A percentile compares a stretch with the other conserved stretches of the same genome.
Evolutionary conservation across 768 basidiomycete species (phyloP).

Genomic region (Royoungia palumana): DNA sequence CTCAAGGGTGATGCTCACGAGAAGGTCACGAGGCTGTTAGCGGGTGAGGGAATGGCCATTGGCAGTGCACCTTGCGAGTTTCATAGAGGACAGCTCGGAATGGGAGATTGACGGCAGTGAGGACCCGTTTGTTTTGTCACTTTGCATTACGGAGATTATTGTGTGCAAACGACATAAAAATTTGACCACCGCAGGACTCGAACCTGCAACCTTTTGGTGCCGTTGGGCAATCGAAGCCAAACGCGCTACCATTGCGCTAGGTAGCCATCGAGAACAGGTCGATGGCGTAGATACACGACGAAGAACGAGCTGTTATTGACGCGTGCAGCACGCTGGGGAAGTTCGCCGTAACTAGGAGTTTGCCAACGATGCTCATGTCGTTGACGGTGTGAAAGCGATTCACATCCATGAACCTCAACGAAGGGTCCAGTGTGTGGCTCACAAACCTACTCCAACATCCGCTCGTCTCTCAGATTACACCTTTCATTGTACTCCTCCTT

Average conservation of each 20-base stretch:
- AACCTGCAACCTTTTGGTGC: conserved; percentile 95
- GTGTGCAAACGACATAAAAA: too few relatives aligned
- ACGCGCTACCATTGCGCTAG: conserved; percentile 95
- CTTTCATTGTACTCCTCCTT: conserved; percentile 50
- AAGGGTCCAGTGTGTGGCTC: conserved; percentile 39
- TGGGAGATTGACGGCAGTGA: conserved; percentile 5
- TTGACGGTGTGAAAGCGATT: conserved; percentile 24
- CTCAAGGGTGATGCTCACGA: conserved; percentile 37
- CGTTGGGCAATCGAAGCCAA: conserved; percentile 81
- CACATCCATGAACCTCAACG: conserved; percentile 43
- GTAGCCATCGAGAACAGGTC: conserved; percentile 45
- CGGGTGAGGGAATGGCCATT: conserved; percentile 53
- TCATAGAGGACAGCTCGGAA: conserved; percentile 35
- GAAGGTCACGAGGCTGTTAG: conserved; percentile 31
- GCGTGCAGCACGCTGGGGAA: conserved; percentile 16
- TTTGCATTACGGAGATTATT: too few relatives aligned
- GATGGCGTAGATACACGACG: fast-evolving
- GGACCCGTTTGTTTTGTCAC: too few relatives aligned
- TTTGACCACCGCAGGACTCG: conserved; percentile 91
- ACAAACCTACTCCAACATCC: conserved; percentile 37
- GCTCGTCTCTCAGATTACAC: conserved; percentile 54
- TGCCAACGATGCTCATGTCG: conserved; percentile 27
- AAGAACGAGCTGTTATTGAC: neutral
- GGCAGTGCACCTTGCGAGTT: conserved; percentile 62
- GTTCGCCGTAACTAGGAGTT: conserved; percentile 14